Conservation (phyloP, 306 rosid genomes). For the Coriaria nepalensis region DNA sequence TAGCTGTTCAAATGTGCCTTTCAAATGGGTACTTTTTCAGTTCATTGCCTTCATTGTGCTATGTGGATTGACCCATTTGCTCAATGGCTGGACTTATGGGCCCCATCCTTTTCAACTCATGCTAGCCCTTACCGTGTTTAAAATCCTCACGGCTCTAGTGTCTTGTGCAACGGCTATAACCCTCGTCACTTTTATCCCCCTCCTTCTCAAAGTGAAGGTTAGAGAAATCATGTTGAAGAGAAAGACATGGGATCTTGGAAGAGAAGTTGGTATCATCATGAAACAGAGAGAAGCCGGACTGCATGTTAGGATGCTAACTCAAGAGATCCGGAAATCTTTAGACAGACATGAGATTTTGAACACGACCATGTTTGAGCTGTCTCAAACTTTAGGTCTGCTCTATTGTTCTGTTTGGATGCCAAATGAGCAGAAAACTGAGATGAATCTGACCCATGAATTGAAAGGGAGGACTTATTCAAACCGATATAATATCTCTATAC, state of each 20-base stretch:
- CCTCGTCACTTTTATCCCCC: slow-evolving; percentile 95
- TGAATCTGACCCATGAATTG: slow-evolving; percentile 61
- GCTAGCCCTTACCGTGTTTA: slow-evolving; percentile 64
- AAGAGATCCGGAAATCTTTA: slow-evolving; percentile 89
- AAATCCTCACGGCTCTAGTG: slow-evolving; percentile 70
- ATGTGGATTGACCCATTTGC: slow-evolving; percentile 91
- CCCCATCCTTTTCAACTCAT: slow-evolving; percentile 70
- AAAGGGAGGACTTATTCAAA: slow-evolving; percentile 31
- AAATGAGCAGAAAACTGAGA: slow-evolving; percentile 33
- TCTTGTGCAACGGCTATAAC: slow-evolving; percentile 84
- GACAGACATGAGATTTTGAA: slow-evolving; percentile 73
- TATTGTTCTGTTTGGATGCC: slow-evolving; percentile 99
- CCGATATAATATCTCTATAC: slow-evolving; percentile 14
- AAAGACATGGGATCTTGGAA: slow-evolving; percentile 83
- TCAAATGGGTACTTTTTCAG: slow-evolving; percentile 97
- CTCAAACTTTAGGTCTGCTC: slow-evolving; percentile 69
- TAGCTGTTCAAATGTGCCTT: slow-evolving; percentile 80
- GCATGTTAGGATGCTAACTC: slow-evolving; percentile 96
- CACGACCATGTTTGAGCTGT: slow-evolving; percentile 90
- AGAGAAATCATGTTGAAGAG: slow-evolving; percentile 64
- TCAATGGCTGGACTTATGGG: slow-evolving; percentile 78
- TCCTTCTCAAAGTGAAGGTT: slow-evolving; percentile 68
- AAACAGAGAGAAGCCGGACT: slow-evolving; percentile 86
- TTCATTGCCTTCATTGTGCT: slow-evolving; percentile 93
- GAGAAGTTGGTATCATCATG: slow-evolving; percentile 91